phyloP scores from a whole-genome alignment of 2,329 filamentous ascomycete species.

The Hypomyces rosellus region DNA sequence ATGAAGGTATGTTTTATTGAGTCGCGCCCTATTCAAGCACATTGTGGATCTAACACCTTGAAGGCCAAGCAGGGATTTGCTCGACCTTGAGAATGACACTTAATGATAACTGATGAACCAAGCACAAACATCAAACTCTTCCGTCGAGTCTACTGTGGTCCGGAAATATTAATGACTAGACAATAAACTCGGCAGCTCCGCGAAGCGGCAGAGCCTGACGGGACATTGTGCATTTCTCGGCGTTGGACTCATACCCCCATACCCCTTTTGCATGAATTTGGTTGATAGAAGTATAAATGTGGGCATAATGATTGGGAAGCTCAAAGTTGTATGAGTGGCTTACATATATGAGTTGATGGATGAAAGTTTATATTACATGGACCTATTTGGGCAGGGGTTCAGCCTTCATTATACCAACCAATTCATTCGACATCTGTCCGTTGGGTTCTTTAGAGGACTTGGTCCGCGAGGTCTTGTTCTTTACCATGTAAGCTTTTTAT shows the following conservation, averaged over 20 bases:
- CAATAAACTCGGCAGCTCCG: not conserved
- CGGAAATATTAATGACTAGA: slow-evolving; percentile 6
- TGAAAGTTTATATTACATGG: slow-evolving; percentile 6
- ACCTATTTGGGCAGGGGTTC: slow-evolving; percentile 1
- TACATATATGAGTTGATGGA: slow-evolving; percentile 5
- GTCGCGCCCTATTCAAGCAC: not conserved
- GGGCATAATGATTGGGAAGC: slow-evolving; percentile 8
- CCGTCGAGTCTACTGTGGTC: slow-evolving; percentile 1
- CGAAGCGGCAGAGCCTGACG: slow-evolving; percentile 1
- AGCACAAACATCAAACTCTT: slow-evolving; percentile 4
- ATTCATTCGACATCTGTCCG: slow-evolving; percentile 1
- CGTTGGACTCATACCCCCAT: slow-evolving; percentile 30
- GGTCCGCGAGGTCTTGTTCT: too few species aligned
- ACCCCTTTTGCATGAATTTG: slow-evolving; percentile 20
- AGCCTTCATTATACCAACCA: slow-evolving; percentile 5
- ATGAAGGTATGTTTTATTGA: slow-evolving; percentile 65
- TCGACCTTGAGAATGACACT: slow-evolving; percentile 19
- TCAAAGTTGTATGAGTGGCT: slow-evolving; percentile 5
- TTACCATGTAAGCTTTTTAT: too few species aligned
- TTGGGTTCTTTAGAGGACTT: not conserved
- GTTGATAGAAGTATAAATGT: slow-evolving; percentile 12
- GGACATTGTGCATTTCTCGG: slow-evolving; percentile 22
- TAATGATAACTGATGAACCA: slow-evolving; percentile 2
- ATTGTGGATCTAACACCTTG: not conserved
- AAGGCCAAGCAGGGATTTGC: slow-evolving; percentile 25